Conservation (phyloP, 2,329 filamentous ascomycete species). For the Cercospora beticola region DNA sequence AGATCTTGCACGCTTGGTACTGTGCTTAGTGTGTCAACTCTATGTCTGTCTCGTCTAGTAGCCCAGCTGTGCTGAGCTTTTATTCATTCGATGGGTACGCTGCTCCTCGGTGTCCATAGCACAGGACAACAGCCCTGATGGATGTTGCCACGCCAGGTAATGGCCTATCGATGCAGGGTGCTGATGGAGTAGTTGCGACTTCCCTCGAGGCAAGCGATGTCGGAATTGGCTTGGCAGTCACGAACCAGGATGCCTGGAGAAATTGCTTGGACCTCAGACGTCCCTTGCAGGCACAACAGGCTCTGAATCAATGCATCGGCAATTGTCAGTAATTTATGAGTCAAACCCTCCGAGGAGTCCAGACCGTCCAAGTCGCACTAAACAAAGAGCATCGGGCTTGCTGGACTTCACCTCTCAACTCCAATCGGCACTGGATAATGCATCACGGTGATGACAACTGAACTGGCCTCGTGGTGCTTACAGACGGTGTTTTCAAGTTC, state of each 20-base stretch:
- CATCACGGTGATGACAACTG: neutral
- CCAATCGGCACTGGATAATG: neutral
- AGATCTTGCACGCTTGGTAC: neutral
- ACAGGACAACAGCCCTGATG: too few relatives aligned
- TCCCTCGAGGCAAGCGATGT: neutral
- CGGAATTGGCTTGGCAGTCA: neutral
- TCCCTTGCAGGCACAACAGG: neutral
- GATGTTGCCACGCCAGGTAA: neutral
- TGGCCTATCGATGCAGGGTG: neutral
- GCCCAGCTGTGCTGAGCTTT: neutral
- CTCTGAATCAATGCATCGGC: neutral
- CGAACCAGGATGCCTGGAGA: neutral
- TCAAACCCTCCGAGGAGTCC: neutral
- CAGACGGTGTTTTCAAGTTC: neutral
- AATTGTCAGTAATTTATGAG: neutral
- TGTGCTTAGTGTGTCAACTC: neutral
- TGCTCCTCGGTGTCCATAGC: neutral
- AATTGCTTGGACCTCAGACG: neutral
- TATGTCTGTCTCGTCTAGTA: neutral
- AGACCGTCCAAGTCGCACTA: neutral
- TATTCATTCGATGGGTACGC: neutral
- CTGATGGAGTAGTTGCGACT: neutral
- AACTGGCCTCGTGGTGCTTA: neutral
- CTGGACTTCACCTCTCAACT: neutral
- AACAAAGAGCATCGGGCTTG: neutral